phyloP scores from a whole-genome alignment of 495 filamentous ascomycete species.

The Bryoglossum gracile region DNA sequence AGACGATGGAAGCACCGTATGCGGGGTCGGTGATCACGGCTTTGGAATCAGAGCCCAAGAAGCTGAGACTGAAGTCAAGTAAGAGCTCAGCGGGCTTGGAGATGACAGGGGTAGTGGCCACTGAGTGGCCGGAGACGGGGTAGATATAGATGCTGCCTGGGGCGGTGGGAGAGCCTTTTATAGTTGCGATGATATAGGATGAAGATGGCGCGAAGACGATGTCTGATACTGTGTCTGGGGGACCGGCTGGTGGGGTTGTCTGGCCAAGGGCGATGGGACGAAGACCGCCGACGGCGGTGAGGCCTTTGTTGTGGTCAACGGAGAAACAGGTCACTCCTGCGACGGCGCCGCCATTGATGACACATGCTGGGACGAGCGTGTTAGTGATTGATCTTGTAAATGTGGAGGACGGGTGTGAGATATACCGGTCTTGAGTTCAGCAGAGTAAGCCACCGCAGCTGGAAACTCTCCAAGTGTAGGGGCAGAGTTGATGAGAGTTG shows the following conservation, averaged over 20 bases:
- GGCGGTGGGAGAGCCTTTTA: constrained; percentile 23
- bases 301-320: constrained; percentile 15
- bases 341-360: constrained; percentile 23
- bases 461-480: constrained; percentile 28
- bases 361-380: constrained; percentile 23
- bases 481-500: constrained; percentile 23
- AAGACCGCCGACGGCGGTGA: constrained; percentile 17
- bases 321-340: constrained; percentile 27
- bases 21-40: constrained; percentile 24
- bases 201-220: constrained; percentile 28
- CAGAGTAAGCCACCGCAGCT: constrained; percentile 27
- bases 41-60: constrained; percentile 20
- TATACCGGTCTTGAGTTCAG: constrained; percentile 16
- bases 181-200: constrained; percentile 24
- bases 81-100: constrained; percentile 17
- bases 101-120: constrained; percentile 16
- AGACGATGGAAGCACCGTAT: constrained; percentile 24
- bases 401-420: background rate
- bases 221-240: constrained; percentile 21
- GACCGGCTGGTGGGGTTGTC: constrained; percentile 23
- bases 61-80: constrained; percentile 25
- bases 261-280: constrained; percentile 23
- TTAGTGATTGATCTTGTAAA: background rate
- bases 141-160: constrained; percentile 26
- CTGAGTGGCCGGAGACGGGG: constrained; percentile 12